phyloP scores from a whole-genome alignment of 306 rosid species.

The Cotoneaster glaucophyllus region DNA sequence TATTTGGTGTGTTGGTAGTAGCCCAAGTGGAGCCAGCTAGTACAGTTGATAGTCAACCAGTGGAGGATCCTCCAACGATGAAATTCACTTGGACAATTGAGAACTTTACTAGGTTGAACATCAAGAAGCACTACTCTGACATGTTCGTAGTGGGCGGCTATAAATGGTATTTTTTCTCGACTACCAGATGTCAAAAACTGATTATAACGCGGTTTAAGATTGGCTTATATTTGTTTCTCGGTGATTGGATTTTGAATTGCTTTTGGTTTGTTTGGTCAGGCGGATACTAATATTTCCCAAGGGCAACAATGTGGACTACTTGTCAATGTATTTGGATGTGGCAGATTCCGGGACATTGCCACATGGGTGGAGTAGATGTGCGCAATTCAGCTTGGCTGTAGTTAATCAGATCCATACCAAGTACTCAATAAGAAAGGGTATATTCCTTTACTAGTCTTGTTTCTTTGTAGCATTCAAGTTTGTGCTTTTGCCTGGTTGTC shows the following conservation, averaged over 20 bases:
- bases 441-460: background rate
- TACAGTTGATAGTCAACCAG: constrained; percentile 41
- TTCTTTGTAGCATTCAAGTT: background rate
- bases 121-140: constrained; percentile 57
- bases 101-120: constrained; percentile 54
- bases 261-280: constrained; percentile 34
- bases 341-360: constrained; percentile 47
- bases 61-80: constrained; percentile 54
- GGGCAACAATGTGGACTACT: constrained; percentile 69
- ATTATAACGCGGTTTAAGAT: background rate
- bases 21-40: constrained; percentile 42
- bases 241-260: constrained; percentile 4
- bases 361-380: constrained; percentile 38
- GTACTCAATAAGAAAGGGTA: constrained; percentile 72
- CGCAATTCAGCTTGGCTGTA: constrained; percentile 58
- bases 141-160: constrained; percentile 44
- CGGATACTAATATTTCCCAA: constrained; percentile 58
- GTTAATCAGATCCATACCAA: constrained; percentile 56
- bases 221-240: background rate
- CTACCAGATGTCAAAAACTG: background rate
- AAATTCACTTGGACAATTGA: constrained; percentile 67
- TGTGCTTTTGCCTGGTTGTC: background rate
- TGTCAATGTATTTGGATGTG: constrained; percentile 58
- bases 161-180: constrained; percentile 40
- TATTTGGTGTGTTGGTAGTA: constrained; percentile 9